Evolutionary conservation across 116 monocot species (phyloP).

Genomic region (Iris pallida): DNA sequence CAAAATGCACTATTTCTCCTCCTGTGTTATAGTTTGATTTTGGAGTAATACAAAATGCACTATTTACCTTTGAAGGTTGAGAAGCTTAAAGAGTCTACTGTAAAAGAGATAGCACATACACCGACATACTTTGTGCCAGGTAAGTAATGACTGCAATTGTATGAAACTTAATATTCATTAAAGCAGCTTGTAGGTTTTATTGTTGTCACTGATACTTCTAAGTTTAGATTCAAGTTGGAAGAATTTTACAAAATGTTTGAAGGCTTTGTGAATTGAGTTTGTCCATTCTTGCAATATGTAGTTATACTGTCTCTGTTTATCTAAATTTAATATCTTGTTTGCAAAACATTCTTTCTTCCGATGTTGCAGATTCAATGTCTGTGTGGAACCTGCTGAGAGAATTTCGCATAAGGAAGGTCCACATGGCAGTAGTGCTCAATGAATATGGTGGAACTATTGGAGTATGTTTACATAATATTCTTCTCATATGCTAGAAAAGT

Average conservation of each 20-base stretch:
- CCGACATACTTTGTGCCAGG: conserved; percentile 96
- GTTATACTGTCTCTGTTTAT: too few relatives aligned
- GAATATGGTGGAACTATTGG: conserved; percentile 99
- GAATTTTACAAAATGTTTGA: too few relatives aligned
- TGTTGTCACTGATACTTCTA: too few relatives aligned
- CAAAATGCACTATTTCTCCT: too few relatives aligned
- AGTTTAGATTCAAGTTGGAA: too few relatives aligned
- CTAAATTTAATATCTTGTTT: neutral
- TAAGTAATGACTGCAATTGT: conserved; percentile 11
- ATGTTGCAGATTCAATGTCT: conserved; percentile 86
- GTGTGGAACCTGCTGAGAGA: conserved; percentile 96
- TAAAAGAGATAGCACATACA: conserved; percentile 81
- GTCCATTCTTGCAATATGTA: too few relatives aligned
- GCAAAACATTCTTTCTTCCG: neutral
- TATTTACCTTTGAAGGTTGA: conserved; percentile 86
- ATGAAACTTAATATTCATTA: conserved; percentile 3
- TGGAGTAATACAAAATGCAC: too few relatives aligned
- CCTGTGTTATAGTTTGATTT: neutral
- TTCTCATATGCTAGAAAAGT: neutral
- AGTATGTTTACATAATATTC: conserved; percentile 37
- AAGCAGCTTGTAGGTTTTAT: neutral
- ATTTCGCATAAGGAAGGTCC: conserved; percentile 94
- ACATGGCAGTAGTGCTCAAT: conserved; percentile 97
- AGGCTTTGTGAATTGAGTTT: too few relatives aligned
- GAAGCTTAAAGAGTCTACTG: conserved; percentile 67